Conservation (phyloP, 495 filamentous ascomycete species). For the Haplographium delicatum region DNA sequence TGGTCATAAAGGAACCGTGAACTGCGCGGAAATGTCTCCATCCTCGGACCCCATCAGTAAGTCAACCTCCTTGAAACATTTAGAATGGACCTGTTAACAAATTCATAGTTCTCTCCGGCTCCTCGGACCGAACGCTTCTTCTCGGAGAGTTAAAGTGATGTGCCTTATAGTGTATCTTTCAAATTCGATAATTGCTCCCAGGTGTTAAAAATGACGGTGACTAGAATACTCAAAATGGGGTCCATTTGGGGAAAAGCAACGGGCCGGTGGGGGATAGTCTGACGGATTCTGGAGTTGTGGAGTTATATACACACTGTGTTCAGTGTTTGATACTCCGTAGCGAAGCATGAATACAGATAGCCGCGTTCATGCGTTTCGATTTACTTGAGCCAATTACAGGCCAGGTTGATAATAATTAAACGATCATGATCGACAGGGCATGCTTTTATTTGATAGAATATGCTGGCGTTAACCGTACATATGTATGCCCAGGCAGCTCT, state of each 20-base stretch:
- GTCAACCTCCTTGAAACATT: constrained; percentile 34
- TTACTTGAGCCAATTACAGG: background rate
- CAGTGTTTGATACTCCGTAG: too few species aligned
- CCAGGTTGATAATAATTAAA: background rate
- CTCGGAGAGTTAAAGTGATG: constrained; percentile 66
- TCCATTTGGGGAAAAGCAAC: too few species aligned
- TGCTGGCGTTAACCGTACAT: too few species aligned
- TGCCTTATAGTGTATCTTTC: background rate
- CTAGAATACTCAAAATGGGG: too few species aligned
- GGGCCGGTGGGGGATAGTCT: too few species aligned
- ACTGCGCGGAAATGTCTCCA: constrained; percentile 88
- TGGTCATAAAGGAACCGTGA: constrained; percentile 92
- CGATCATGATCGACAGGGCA: background rate
- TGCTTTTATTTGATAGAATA: too few species aligned
- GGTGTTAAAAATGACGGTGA: too few species aligned
- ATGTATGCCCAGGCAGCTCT: too few species aligned
- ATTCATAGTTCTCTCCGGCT: constrained; percentile 70
- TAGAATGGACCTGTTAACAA: constrained; percentile 26
- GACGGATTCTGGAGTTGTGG: too few species aligned
- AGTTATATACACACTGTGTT: too few species aligned
- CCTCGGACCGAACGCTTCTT: constrained; percentile 74
- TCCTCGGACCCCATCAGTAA: constrained; percentile 79
- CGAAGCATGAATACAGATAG: background rate
- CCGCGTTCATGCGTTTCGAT: background rate
- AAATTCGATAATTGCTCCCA: background rate